Percentiles rank a stretch among this genome's conserved stretches.
These are phyloP conservation scores for Stipa capillata DNA, from an alignment of 176 grass and related monocot genomes.

Conservation along the genomic window DNA sequence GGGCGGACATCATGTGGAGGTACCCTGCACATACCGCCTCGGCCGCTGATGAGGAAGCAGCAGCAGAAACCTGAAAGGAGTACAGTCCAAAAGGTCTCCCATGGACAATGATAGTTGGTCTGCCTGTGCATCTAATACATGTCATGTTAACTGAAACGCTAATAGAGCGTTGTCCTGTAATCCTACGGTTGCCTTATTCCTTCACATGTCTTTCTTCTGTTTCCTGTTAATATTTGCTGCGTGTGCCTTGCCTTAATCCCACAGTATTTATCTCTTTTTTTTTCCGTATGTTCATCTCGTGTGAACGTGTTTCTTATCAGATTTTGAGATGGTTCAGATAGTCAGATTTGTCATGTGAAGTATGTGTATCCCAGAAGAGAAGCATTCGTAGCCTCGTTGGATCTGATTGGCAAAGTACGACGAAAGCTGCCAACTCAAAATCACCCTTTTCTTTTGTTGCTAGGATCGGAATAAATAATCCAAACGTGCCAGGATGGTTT, in stretches of 20 bases:
- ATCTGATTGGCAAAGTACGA: neutral
- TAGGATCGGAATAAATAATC: no score
- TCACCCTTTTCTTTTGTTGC: neutral
- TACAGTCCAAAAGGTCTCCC: neutral
- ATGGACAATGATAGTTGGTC: neutral
- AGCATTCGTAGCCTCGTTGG: neutral
- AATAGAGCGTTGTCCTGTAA: neutral
- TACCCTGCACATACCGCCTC: slow-evolving; percentile 46
- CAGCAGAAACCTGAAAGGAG: slow-evolving; percentile 26
- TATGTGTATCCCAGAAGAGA: neutral
- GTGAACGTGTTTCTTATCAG: neutral
- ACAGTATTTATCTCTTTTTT: no score
- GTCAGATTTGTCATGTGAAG: neutral
- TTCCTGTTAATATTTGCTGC: neutral
- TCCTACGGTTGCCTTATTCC: neutral
- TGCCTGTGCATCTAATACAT: neutral
- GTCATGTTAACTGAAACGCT: no score
- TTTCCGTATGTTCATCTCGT: neutral
- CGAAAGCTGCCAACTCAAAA: no score
- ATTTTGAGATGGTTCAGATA: neutral
- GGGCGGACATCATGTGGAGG: slow-evolving; percentile 88
- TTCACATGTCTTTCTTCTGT: neutral
- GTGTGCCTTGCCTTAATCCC: neutral
- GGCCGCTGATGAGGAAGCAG: slow-evolving; percentile 30
- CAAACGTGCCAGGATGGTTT: no score